Conservation (phyloP, 2,329 filamentous ascomycete genomes). For the Fusarium sp. region DNA sequence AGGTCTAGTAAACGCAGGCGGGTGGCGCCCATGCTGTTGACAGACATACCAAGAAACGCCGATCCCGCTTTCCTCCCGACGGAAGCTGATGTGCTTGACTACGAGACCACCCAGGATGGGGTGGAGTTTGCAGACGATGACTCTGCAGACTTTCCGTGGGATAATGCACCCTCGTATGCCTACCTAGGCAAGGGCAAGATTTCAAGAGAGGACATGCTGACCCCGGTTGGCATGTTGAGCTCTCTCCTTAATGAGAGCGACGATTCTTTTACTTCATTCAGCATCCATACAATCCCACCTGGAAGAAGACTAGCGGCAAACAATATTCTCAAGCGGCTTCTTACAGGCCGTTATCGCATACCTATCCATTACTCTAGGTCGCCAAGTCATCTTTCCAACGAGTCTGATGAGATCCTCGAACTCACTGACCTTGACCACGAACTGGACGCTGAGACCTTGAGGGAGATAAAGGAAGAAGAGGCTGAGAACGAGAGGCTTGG, state of each 20-base stretch:
- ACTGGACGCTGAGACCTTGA: conserved; percentile 64
- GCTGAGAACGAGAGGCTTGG: conserved; percentile 16
- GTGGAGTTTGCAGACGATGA: background rate
- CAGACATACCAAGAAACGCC: conserved; percentile 25
- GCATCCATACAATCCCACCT: conserved; percentile 46
- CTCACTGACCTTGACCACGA: conserved; percentile 39
- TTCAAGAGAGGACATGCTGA: conserved; percentile 33
- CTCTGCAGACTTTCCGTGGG: conserved; percentile 30
- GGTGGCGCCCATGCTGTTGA: conserved; percentile 38
- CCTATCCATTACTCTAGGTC: conserved; percentile 22
- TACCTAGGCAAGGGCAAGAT: conserved; percentile 51
- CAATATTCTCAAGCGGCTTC: conserved; percentile 51
- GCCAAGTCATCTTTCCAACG: conserved; percentile 1
- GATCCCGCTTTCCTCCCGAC: conserved; percentile 37
- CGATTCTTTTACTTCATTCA: conserved; percentile 41
- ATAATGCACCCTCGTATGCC: conserved; percentile 34
- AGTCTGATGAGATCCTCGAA: conserved; percentile 11
- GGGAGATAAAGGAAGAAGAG: conserved; percentile 64
- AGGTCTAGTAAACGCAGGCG: conserved; percentile 41
- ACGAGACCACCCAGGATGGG: background rate
- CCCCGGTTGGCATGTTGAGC: conserved; percentile 33
- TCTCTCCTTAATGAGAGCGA: conserved; percentile 33
- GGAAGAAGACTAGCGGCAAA: conserved; percentile 57
- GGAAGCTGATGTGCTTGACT: conserved; percentile 35
- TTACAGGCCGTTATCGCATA: conserved; percentile 44